Evolutionary conservation across 371 early-diverging fungal genomes (phyloP).

Genomic region (Dipsacomyces acuminosporus): DNA sequence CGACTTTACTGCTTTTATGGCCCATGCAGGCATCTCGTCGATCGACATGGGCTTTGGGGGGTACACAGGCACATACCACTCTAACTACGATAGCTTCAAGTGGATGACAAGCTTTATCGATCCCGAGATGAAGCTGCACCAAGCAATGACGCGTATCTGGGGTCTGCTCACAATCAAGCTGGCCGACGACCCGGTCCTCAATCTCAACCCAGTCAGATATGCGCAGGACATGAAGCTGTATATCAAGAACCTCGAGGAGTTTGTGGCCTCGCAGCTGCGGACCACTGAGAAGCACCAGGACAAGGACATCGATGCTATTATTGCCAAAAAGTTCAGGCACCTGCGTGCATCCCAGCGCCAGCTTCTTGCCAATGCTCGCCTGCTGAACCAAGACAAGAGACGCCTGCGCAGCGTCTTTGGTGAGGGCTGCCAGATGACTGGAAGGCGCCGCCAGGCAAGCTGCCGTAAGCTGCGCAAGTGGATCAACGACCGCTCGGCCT

Average conservation of each 20-base stretch:
- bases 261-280: constrained; percentile 6
- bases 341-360: constrained; percentile 29
- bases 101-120: constrained; percentile 66
- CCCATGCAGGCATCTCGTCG: constrained; percentile 57
- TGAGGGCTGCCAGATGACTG: constrained; percentile 36
- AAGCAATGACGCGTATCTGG: constrained; percentile 50
- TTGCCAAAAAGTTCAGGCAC: constrained; percentile 9
- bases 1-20: constrained; percentile 56
- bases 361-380: constrained; percentile 15
- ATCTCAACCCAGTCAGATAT: constrained; percentile 40
- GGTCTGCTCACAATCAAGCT: constrained; percentile 48
- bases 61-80: constrained; percentile 55
- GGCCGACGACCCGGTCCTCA: constrained; percentile 40
- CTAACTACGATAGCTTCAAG: constrained; percentile 55
- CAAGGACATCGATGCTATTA: neutral
- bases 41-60: constrained; percentile 53
- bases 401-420: constrained; percentile 26
- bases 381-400: constrained; percentile 16
- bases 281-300: too few relatives aligned
- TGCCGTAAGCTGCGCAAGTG: constrained; percentile 29
- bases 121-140: constrained; percentile 57
- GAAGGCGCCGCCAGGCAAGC: constrained; percentile 25
- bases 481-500: constrained; percentile 48
- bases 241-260: constrained; percentile 19
- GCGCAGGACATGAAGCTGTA: constrained; percentile 37